A percentile compares a stretch with the other conserved stretches of the same genome.
Evolutionary conservation across 1,139 yeast species (phyloP).

Genomic region (Casaregolazyma suthepensis): DNA sequence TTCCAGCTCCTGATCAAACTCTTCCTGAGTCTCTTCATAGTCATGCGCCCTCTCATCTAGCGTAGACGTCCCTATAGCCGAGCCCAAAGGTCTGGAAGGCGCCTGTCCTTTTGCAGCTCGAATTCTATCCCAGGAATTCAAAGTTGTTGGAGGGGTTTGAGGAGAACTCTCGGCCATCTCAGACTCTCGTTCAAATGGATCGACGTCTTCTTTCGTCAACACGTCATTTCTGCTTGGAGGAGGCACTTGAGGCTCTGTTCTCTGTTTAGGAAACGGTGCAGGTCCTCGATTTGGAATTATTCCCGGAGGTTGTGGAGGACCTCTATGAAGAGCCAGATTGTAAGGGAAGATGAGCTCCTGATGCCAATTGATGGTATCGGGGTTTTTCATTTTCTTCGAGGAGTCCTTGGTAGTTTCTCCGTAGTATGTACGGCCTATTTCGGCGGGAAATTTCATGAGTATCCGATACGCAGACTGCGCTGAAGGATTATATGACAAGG

Average conservation of each 20-base stretch:
- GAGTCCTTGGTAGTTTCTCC: conserved; percentile 21
- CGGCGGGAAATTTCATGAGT: conserved; percentile 25
- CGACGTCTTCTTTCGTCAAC: background rate
- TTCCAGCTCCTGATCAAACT: conserved; percentile 28
- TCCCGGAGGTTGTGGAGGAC: background rate
- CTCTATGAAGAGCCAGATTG: conserved; percentile 20
- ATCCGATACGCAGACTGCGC: conserved; percentile 20
- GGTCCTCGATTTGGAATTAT: background rate
- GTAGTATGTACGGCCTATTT: conserved; percentile 27
- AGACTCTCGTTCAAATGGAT: background rate
- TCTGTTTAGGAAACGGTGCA: background rate
- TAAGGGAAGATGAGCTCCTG: conserved; percentile 26
- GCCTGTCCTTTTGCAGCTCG: conserved; percentile 7
- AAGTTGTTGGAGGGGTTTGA: background rate
- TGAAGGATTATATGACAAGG: conserved; percentile 15
- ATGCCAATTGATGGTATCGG: conserved; percentile 27
- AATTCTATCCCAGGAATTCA: conserved; percentile 17
- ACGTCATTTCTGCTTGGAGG: background rate
- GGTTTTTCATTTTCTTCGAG: conserved; percentile 25
- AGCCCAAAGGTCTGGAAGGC: background rate
- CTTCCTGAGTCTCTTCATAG: conserved; percentile 9
- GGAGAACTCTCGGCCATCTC: conserved; percentile 1
- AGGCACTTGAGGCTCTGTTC: background rate
- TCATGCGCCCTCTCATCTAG: conserved; percentile 1
- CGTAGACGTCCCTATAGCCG: background rate